These are phyloP conservation scores for Lodderomyces parapsilosis DNA, from an alignment of 1,139 yeast species.

Conservation along the genomic window DNA sequence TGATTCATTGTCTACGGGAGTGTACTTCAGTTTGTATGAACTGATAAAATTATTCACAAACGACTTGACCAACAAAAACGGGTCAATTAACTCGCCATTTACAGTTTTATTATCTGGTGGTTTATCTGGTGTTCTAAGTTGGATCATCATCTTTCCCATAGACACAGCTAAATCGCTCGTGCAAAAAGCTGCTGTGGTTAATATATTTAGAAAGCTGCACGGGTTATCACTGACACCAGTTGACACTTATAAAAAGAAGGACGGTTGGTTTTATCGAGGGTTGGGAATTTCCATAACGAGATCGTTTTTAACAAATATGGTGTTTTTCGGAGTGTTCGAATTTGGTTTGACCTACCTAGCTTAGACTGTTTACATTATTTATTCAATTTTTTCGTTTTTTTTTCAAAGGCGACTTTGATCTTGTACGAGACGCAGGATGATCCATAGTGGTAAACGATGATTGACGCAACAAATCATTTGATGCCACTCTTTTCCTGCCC, in stretches of 20 bases:
- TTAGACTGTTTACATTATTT: constrained; percentile 5
- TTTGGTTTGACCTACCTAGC: constrained; percentile 51
- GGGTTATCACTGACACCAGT: constrained; percentile 30
- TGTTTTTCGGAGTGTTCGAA: constrained; percentile 74
- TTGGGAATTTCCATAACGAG: constrained; percentile 71
- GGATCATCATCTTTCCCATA: constrained; percentile 74
- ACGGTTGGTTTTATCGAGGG: constrained; percentile 53
- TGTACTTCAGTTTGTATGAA: constrained; percentile 76
- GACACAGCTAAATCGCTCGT: constrained; percentile 76
- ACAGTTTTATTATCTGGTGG: constrained; percentile 69
- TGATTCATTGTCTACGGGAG: constrained; percentile 70
- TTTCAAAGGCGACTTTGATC: constrained; percentile 45
- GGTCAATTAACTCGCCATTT: constrained; percentile 29
- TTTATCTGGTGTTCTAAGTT: constrained; percentile 67
- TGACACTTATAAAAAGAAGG: background rate
- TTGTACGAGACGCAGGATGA: constrained; percentile 38
- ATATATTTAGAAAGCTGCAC: constrained; percentile 52
- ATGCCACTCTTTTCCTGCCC: background rate
- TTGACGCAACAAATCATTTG: background rate
- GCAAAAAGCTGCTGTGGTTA: constrained; percentile 71
- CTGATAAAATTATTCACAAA: constrained; percentile 55
- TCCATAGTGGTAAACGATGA: constrained; percentile 15
- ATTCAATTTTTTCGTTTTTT: background rate
- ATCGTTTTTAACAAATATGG: constrained; percentile 70
- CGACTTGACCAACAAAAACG: constrained; percentile 29